Percentiles rank a stretch among this genome's conserved stretches.
Evolutionary conservation across 179 eudicot genomes (phyloP).

Genomic region (Gypsophila paniculata): DNA sequence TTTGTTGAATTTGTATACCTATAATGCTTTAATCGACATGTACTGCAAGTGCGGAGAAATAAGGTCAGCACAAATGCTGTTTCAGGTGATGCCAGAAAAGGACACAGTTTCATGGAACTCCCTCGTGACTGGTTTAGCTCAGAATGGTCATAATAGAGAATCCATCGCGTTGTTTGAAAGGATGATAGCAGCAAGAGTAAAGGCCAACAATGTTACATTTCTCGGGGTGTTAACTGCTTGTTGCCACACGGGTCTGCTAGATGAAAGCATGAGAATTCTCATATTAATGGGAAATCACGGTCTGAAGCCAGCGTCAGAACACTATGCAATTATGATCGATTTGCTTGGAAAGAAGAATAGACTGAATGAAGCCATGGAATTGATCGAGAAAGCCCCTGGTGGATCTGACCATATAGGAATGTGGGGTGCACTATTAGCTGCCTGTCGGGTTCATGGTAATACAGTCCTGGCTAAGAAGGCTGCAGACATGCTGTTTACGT

Average conservation of each 20-base stretch:
- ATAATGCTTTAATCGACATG: constrained; percentile 65
- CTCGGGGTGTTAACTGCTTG: constrained; percentile 63
- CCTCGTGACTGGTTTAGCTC: constrained; percentile 58
- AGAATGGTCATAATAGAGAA: constrained; percentile 47
- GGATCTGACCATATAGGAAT: constrained; percentile 48
- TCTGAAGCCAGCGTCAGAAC: constrained; percentile 47
- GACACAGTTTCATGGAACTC: constrained; percentile 70
- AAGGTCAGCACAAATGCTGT: constrained; percentile 42
- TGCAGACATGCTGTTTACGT: constrained; percentile 40
- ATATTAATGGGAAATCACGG: constrained; percentile 44
- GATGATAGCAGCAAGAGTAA: constrained; percentile 41
- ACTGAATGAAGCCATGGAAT: constrained; percentile 53
- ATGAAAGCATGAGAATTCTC: constrained; percentile 42
- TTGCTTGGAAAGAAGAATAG: constrained; percentile 71
- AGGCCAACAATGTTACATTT: constrained; percentile 60
- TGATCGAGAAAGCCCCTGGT: constrained; percentile 43
- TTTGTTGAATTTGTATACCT: constrained; percentile 38
- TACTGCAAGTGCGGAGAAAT: constrained; percentile 70
- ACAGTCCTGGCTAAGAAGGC: constrained; percentile 47
- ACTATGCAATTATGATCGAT: constrained; percentile 58
- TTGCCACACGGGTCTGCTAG: constrained; percentile 50
- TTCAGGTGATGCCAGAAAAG: constrained; percentile 43
- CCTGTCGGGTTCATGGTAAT: constrained; percentile 63
- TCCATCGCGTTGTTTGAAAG: constrained; percentile 44
- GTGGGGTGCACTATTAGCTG: constrained; percentile 66